phyloP scores from a whole-genome alignment of 164 flowering plant species.

The Dillenia turbinata region DNA sequence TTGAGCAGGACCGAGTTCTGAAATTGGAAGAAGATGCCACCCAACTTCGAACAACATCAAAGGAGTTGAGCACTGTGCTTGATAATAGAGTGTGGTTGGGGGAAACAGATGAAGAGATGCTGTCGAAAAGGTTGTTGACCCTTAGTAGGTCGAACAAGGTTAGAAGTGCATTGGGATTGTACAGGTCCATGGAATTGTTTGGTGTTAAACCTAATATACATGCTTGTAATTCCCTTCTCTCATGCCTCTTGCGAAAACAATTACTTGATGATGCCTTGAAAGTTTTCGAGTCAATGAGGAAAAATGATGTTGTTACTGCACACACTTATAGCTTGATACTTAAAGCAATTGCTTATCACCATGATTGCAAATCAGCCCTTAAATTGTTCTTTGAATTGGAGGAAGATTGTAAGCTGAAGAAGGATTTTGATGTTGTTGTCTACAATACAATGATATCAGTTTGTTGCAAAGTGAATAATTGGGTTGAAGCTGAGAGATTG shows the following conservation, averaged over 20 bases:
- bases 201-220: conserved; percentile 54
- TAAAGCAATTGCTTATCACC: conserved; percentile 50
- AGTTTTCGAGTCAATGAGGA: conserved; percentile 55
- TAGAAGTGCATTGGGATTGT: conserved; percentile 63
- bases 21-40: conserved; percentile 1
- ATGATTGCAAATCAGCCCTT: conserved; percentile 55
- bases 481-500: conserved; percentile 53
- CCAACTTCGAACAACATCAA: conserved; percentile 2
- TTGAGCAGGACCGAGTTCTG: conserved; percentile 12
- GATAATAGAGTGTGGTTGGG: conserved; percentile 50
- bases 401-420: conserved; percentile 23
- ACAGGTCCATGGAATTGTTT: conserved; percentile 55
- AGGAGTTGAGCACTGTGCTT: conserved; percentile 2
- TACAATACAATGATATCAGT: conserved; percentile 82
- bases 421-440: conserved; percentile 53
- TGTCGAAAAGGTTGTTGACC: conserved; percentile 63
- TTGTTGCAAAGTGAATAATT: conserved; percentile 50
- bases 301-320: conserved; percentile 39
- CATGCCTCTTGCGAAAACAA: conserved; percentile 66
- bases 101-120: conserved; percentile 57
- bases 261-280: conserved; percentile 43
- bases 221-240: conserved; percentile 78
- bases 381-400: conserved; percentile 49
- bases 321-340: conserved; percentile 80
- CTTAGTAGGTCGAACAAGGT: conserved; percentile 74